Base-by-base conservation (phyloP, 495 filamentous ascomycete species). In the Aspergillus ostianus region DNA sequence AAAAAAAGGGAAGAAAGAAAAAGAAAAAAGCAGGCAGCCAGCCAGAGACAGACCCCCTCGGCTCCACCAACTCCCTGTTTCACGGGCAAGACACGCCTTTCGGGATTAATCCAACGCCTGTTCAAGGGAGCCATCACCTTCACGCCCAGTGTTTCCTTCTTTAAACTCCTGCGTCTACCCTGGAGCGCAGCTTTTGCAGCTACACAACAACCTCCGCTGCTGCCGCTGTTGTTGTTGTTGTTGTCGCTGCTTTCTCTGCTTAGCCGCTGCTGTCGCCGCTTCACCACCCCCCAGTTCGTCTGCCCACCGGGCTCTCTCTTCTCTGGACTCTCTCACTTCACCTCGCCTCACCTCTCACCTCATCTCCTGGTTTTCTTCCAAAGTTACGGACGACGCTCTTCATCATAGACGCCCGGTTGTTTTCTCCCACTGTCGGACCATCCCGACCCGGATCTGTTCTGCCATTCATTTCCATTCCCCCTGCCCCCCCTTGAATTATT, bases 61-160 rank as follows among this genome's bases (percentile, higher is more conserved):
- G 47, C 53, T 61, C 23, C 32, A 41, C 47, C 49, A 27, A 57
- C 51, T 54, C 32, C 57, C 51, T 62, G 59, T 61, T 59, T 62
- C 59, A 61, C 58, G 51, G 58, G 44, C 58, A 60, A 55, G 46
- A 60, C 52, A 59, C 29, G 29, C 29, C 29, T 32, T 32, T 32
- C 10, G 29, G 29, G 29, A 32, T 32, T 7, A 32, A 32, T 32
- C 6, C 36, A 41, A 41, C 36, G 36, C 9, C 13, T 10, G 36
- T 7, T 10, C 29, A 41, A 41, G 36, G 36, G 47, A 49, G 47
- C 0, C 18, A 49, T 49, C 47, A 49, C 47, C 18, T 7, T 49
- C 47, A 41, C 36, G 36, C 36, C 36, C 36, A 8, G 3, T 6
- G 29, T 41, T 41, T 41, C 36, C 36, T 41, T 41, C 36, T 41